phyloP scores from a whole-genome alignment of 169 alveolate species.

The Cryptosporidium andersoni region DNA sequence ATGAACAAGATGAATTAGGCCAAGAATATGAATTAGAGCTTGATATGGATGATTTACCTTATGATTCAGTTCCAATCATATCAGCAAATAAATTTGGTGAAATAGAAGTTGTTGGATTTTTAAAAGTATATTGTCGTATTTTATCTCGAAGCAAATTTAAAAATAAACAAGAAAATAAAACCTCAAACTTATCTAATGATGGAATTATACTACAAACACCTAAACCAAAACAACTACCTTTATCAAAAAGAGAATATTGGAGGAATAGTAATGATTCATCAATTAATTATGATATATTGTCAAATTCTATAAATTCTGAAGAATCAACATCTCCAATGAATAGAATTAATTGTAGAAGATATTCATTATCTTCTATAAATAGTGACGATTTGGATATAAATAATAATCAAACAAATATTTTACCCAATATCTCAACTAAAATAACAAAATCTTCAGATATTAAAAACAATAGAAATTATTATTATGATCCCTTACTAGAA shows the following conservation, averaged over 20 bases:
- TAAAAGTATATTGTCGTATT: slow-evolving; percentile 46
- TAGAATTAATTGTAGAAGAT: slow-evolving; percentile 40
- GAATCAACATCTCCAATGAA: slow-evolving; percentile 50
- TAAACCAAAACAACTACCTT: slow-evolving; percentile 30
- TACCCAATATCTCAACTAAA: background rate
- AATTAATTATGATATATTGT: background rate
- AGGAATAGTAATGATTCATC: background rate
- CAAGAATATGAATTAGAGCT: slow-evolving; percentile 67
- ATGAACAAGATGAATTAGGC: slow-evolving; percentile 49
- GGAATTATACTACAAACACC: slow-evolving; percentile 16
- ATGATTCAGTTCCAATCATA: slow-evolving; percentile 59
- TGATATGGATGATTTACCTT: slow-evolving; percentile 71
- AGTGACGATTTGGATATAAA: background rate
- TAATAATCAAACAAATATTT: slow-evolving; percentile 5
- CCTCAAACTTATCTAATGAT: background rate
- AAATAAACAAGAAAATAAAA: slow-evolving; percentile 3
- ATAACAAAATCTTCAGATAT: background rate
- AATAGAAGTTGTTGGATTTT: slow-evolving; percentile 64
- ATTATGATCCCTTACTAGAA: slow-evolving; percentile 40
- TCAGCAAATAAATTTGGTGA: slow-evolving; percentile 67
- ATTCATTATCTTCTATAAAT: slow-evolving; percentile 60
- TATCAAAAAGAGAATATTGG: slow-evolving; percentile 43
- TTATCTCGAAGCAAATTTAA: slow-evolving; percentile 28
- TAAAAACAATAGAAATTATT: background rate
- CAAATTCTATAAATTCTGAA: no score